phyloP scores from a whole-genome alignment of 1,284 basidiomycete species.

The Cutaneotrichosporon cavernicola region DNA sequence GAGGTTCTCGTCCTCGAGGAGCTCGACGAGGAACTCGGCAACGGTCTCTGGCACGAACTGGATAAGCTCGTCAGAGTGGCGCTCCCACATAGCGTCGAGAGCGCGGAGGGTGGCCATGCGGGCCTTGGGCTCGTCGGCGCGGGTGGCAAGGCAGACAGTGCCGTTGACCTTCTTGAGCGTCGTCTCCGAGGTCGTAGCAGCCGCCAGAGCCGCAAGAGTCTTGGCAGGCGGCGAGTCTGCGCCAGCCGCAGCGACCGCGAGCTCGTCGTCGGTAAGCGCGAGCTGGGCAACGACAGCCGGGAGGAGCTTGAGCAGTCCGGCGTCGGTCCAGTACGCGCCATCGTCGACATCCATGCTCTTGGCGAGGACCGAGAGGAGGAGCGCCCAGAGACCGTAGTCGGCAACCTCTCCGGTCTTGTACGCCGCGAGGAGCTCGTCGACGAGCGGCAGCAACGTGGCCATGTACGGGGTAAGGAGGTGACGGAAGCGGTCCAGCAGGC shows the following conservation, averaged over 20 bases:
- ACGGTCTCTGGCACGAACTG: constrained; percentile 58
- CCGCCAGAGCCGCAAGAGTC: constrained; percentile 60
- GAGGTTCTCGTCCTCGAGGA: constrained; percentile 56
- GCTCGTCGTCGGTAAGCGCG: constrained; percentile 53
- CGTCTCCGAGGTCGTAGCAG: constrained; percentile 60
- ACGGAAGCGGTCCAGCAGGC: constrained; percentile 81
- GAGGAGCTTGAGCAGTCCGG: constrained; percentile 66
- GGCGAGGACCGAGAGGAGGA: constrained; percentile 64
- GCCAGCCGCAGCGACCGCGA: constrained; percentile 19
- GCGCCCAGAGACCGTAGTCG: constrained; percentile 61
- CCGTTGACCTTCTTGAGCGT: constrained; percentile 78
- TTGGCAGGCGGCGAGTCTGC: constrained; percentile 36
- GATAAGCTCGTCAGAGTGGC: constrained; percentile 61
- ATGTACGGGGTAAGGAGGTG: constrained; percentile 88
- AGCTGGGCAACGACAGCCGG: constrained; percentile 66
- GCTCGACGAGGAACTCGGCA: constrained; percentile 55
- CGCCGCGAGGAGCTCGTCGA: constrained; percentile 64
- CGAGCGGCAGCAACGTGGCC: constrained; percentile 69
- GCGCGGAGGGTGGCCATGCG: constrained; percentile 70
- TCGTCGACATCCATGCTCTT: constrained; percentile 78
- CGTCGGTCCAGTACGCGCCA: constrained; percentile 84
- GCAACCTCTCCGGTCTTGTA: constrained; percentile 51
- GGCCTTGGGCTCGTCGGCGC: constrained; percentile 68
- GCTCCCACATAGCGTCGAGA: constrained; percentile 70
- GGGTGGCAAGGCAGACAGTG: constrained; percentile 79